Base-by-base conservation (phyloP, 164 flowering plant genomes). In the Macadamia integrifolia region DNA sequence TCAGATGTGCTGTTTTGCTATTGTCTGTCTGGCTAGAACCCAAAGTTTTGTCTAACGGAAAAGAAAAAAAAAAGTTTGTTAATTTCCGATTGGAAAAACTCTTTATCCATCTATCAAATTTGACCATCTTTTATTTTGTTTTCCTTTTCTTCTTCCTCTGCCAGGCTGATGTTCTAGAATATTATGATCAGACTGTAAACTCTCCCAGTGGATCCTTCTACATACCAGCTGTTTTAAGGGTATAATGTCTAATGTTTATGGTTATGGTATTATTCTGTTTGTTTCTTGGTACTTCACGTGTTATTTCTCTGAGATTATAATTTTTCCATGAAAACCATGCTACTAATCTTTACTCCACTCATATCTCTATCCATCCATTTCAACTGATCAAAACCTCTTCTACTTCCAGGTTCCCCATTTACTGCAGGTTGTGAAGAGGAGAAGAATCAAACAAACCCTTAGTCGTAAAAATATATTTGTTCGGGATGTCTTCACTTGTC, bases 91-190 rank as follows among this genome's bases (percentile, higher is more conserved):
- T 9, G 7, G 13, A 23, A 23, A 23, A 23, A 23, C 23, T 23
- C 23, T 23, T 23, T 35, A 35, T 5, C 40, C 40, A 35, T 35
- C 40, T 35, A 35, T 35, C 40, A 35, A 35, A 35, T 35, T 35
- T 35, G 40, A 35, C 40, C 5, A 5, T 35, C 40, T 35, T 35
- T 35, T 5, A 58, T 72, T 74, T 68, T 77, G 69, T 43, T 29
- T 23, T 69, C 69, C 40, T 35, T 35, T 35, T 35, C 40, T 35
- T 35, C 40, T 35, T 35, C 40, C 40, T 35, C 5, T 35, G 40
- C 5, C 90, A 94, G 99, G 99, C 96, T 68, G 99, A 92, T 82
- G 97, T 94, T 56, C 80, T 94, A 46, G 99, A 94, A 76, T 94
- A 94, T 73, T 94, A 94, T 79, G 97, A 89, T 79, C 91, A 86